Percentiles rank a stretch among this genome's conserved stretches.
Evolutionary conservation across 257 asterid genomes (phyloP).

Genomic region (Petrea volubilis): DNA sequence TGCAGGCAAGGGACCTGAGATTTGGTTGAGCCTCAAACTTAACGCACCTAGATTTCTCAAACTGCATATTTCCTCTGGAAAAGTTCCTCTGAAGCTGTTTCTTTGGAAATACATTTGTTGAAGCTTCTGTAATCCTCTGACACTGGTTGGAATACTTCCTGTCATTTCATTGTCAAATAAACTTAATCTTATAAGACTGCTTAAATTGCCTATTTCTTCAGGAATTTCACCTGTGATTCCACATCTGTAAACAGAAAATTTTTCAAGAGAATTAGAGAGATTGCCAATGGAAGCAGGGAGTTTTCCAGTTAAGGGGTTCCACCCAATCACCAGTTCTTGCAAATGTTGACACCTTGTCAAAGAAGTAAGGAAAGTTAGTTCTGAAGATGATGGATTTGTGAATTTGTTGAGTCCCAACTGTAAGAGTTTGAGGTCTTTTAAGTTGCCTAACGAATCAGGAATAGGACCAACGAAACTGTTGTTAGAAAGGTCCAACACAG

Average conservation of each 20-base stretch:
- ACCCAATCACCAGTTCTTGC: neutral
- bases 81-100: neutral
- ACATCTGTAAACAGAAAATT: neutral
- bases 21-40: neutral
- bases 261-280: conserved; percentile 6
- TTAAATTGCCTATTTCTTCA: conserved; percentile 15
- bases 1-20: neutral
- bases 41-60: conserved; percentile 10
- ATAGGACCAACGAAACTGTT: conserved; percentile 12
- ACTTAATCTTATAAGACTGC: conserved; percentile 6
- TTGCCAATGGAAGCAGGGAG: conserved; percentile 13
- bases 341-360: conserved; percentile 12
- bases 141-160: neutral
- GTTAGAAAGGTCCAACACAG: conserved; percentile 1
- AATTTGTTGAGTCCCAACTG: neutral
- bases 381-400: neutral
- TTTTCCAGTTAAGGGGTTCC: conserved; percentile 1
- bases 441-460: conserved; percentile 20
- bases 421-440: neutral
- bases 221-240: conserved; percentile 2
- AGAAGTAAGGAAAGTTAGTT: conserved; percentile 11
- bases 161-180: neutral
- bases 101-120: conserved; percentile 6
- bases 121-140: conserved; percentile 3
- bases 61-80: conserved; percentile 3